Conservation (phyloP, 495 filamentous ascomycete species). For the Aspergillus campestris region DNA sequence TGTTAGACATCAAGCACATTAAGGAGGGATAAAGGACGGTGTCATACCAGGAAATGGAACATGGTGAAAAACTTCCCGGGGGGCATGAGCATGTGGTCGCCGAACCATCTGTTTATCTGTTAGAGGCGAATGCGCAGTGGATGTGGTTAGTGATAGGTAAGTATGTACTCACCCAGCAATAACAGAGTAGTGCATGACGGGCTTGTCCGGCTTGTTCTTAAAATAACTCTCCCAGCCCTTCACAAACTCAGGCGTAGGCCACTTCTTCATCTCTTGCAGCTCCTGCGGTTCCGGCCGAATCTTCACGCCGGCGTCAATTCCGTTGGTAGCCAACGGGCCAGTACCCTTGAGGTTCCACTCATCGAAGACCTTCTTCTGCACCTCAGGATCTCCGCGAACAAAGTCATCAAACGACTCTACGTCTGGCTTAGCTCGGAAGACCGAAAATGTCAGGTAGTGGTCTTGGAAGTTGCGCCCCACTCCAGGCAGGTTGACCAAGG, state of each 20-base stretch:
- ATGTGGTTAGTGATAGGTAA: neutral
- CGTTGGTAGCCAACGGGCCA: conserved; percentile 72
- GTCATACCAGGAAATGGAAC: conserved; percentile 66
- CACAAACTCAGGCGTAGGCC: conserved; percentile 59
- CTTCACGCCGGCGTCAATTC: conserved; percentile 79
- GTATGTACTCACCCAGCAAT: conserved; percentile 45
- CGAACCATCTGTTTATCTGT: conserved; percentile 22
- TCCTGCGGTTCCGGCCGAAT: conserved; percentile 65
- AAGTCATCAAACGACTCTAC: conserved; percentile 78
- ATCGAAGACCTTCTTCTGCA: conserved; percentile 59
- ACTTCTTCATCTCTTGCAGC: conserved; percentile 54
- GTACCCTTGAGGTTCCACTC: conserved; percentile 77
- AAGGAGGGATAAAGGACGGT: neutral
- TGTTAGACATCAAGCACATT: neutral
- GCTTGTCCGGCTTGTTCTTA: conserved; percentile 79
- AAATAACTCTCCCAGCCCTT: conserved; percentile 73
- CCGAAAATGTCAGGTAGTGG: conserved; percentile 74
- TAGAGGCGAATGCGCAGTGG: neutral
- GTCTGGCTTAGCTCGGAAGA: conserved; percentile 67
- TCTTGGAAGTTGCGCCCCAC: conserved; percentile 81
- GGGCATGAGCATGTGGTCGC: conserved; percentile 66
- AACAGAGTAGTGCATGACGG: conserved; percentile 74
- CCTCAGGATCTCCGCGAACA: conserved; percentile 60
- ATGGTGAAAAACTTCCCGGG: conserved; percentile 79
- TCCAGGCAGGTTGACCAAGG: conserved; percentile 68